Base-by-base conservation (phyloP, 1,284 basidiomycete genomes). In the Moesziomyces antarcticus region DNA sequence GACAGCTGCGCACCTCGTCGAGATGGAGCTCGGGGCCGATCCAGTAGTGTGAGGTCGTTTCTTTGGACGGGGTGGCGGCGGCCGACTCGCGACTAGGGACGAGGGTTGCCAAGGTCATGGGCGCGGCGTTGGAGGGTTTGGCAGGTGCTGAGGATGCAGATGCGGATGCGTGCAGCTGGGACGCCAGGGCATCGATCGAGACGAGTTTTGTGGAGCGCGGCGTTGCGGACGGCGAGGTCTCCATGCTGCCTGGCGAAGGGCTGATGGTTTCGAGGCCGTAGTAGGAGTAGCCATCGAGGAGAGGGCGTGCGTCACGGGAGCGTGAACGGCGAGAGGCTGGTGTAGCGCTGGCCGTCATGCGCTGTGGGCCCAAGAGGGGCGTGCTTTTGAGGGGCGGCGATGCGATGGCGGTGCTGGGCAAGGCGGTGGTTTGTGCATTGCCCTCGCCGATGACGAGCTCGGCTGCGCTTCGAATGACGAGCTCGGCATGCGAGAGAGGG, bases 241-340 rank as follows among this genome's bases (percentile, higher is more conserved):
- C 60, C 24, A 65, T 51, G 57, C 73, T 77, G 22, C 44, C 59
- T 10, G 72, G 60, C 2, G 69, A 77, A 3, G 76, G 67, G 42
- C 63, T 76, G 47, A 73, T 72, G 40, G 58, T 62, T 44, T 83
- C 79, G 35, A 82, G 59, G 27, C 80, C 82, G 46, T 81, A 83
- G 64, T 80, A 82, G 27, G 80, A 79, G 66, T 79, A 83, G 44
- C 81, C 79, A 13, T 77, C 73, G 27, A 60, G 48, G 25, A 80
- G 50, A n/a, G 80, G 63, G 18, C 72, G 51, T 3, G 68, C 57
- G 25, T 80, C 77, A 22, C 66, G 72, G 5, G 77, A 79, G 14
- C 73, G 72, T 13, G 76, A 67, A 2, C 77, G 73, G 25, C 62
- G 72, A 1, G 60, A 57, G 11, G 69, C 59, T 14, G 68, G 50